Evolutionary conservation across 768 basidiomycete species (phyloP), one percentile per base, ranked within the genome.

Genomic region (Phanerochaete carnosa): DNA sequence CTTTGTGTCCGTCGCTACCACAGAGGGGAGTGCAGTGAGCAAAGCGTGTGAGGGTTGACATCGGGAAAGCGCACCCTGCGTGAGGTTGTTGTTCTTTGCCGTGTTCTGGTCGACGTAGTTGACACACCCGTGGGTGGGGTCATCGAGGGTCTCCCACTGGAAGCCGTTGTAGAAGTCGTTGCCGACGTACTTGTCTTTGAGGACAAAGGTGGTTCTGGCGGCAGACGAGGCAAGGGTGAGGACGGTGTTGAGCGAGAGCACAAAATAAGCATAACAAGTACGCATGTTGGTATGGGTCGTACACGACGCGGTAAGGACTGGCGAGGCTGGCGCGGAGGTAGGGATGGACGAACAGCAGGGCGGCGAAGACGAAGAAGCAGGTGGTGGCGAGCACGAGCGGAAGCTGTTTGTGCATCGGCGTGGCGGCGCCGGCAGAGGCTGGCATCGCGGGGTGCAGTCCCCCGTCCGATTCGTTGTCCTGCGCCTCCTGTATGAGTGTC

Each of bases 111-210:
- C 75, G 33, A 87, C 76, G 62, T 84, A 88, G 70, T 86, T 81
- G 59, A 85, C 83, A 54, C 81, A 74, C n/a, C 86, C 86, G 62
- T 86, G 82, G 0, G 86, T 88, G n/a, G 85, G 86, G 67, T 88
- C 86, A 59, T 79, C 66, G 28, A 69, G 56, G 8, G 78, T 79
- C 63, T 83, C 76, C 80, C 80, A 87, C 1, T 66, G 70, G 75
- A 80, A 88, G 6, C 60, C 61, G 22, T 75, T 54, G 59, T 80
- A 74, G 66, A 88, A 88, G 65, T 75, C 73, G 13, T 57, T 8
- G 37, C 79, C 80, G 47, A 74, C 60, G 68, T 64, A 69, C 22
- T 51, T 51, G 62, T 70, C 66, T 23, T 66, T 55, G 55, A 70
- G 61, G 26, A 54, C 46, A 52, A 65, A 70, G 45, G 62, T 47